Evolutionary conservation across 371 early-diverging fungal genomes (phyloP), one percentile per base, ranked within the genome.

Genomic region (Mucor mucedo): DNA sequence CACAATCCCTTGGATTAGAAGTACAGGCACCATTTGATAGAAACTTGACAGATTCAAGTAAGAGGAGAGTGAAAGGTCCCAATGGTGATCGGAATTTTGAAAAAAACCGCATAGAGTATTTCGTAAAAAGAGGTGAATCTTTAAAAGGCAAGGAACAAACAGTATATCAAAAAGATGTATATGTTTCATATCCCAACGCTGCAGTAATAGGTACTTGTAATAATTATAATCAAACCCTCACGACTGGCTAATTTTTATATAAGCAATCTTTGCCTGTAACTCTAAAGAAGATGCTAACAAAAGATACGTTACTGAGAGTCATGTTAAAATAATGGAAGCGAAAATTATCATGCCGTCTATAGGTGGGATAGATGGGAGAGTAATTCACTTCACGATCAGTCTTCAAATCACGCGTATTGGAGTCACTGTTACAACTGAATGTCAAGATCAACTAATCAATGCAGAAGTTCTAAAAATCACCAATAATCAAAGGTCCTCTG

Each of bases 1-100:
- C 71, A 21, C 66, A 75, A 4, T 59, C 59, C 4, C 33, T 45
- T 14, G 50, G 28, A 0, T 21, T 59, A 9, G 38, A 49, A 2
- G 59, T 59, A 9, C 45, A 45, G 30, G 14, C 32, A 8, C 45
- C 45, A 2, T 47, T 21, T 21, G 16, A 21, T 28, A 47, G 0
- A 47, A 2, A n/a, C 8, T 11, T 41, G 32, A 42, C 13, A 3
- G 16, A 40, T 6, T 6, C 4, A 33, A 1, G 4, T 47, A 9
- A 47, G 21, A 21, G 21, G 8, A 42, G 4, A 13, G 47, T 21
- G 21, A n/a, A 1, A 21, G 47, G 27, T 47, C 16, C 27, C 5
- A 21, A 21, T 27, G 27, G 27, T 2, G 9, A 21, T 5, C 5
- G 21, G 0, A 9, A 47, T 5, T 47, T 7, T 29, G 11, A 33